Conservation (phyloP, 2,329 filamentous ascomycete species). For the Penicillium sp. region DNA sequence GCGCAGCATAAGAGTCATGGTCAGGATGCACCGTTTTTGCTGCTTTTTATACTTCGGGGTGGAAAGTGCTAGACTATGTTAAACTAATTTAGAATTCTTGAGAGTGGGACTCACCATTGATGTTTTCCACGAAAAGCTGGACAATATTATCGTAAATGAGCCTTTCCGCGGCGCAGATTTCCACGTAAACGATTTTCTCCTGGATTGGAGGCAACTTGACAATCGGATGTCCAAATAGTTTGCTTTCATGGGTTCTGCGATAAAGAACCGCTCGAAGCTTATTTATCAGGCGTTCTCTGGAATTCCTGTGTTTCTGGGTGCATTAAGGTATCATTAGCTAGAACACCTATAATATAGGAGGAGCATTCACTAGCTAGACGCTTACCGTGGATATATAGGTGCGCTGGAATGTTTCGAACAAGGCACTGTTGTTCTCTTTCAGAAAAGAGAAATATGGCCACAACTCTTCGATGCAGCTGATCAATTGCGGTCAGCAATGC, state of each 20-base stretch:
- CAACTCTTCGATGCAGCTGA: conserved; percentile 37
- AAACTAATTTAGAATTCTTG: background rate
- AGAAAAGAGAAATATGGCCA: conserved; percentile 42
- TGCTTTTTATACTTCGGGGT: conserved; percentile 1
- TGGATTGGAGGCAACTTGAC: conserved; percentile 53
- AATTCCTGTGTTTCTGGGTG: conserved; percentile 14
- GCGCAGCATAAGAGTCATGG: conserved; percentile 51
- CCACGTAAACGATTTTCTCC: conserved; percentile 42
- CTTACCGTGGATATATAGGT: background rate
- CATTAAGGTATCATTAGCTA: conserved; percentile 1
- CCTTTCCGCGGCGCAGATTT: conserved; percentile 54
- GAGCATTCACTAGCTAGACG: conserved; percentile 9
- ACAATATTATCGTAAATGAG: conserved; percentile 55
- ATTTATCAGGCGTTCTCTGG: conserved; percentile 26
- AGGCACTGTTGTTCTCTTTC: conserved; percentile 27
- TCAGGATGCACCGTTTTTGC: conserved; percentile 43
- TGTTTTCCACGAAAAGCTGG: conserved; percentile 37
- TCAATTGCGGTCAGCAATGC: background rate
- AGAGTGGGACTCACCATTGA: conserved; percentile 21
- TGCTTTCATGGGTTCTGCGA: conserved; percentile 54
- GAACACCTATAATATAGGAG: background rate
- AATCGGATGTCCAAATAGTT: conserved; percentile 53
- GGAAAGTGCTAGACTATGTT: conserved; percentile 3
- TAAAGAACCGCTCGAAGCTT: conserved; percentile 49
- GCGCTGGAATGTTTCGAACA: conserved; percentile 22